These are phyloP conservation scores for Chrysochromulina parva DNA, from an alignment of 78 protist genomes.

Conservation along the genomic window DNA sequence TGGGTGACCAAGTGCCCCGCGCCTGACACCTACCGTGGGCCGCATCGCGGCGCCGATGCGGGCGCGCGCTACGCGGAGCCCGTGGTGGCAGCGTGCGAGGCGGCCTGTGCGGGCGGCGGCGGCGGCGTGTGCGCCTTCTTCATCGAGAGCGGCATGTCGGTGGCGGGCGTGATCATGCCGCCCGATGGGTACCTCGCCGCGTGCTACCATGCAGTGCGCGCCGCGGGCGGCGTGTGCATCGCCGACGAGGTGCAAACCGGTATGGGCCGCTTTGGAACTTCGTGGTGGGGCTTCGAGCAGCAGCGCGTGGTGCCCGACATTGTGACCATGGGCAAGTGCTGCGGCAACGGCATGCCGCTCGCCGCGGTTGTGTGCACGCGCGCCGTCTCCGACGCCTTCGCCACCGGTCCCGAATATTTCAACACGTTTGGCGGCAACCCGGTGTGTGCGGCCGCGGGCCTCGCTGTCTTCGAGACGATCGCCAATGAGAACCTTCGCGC, in stretches of 20 bases:
- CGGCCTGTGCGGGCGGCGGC: neutral
- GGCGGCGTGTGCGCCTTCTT: neutral
- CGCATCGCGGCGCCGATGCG: conserved; percentile 20
- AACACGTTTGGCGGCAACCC: conserved; percentile 32
- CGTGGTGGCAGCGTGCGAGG: neutral
- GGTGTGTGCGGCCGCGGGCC: neutral
- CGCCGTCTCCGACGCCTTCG: neutral
- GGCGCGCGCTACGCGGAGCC: neutral
- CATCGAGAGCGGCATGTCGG: conserved; percentile 16
- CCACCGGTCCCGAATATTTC: neutral
- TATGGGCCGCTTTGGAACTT: conserved; percentile 70
- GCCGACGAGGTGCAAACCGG: conserved; percentile 88
- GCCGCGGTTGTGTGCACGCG: conserved; percentile 39
- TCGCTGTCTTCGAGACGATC: neutral
- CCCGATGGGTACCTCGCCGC: neutral
- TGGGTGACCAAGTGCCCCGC: neutral
- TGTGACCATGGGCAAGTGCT: conserved; percentile 73
- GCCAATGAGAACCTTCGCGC: neutral
- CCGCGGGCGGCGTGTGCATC: conserved; percentile 76
- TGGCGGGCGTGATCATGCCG: conserved; percentile 17
- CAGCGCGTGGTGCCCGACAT: conserved; percentile 56
- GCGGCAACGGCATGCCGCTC: conserved; percentile 83
- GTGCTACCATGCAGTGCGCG: conserved; percentile 54
- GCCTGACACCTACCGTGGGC: conserved; percentile 24
- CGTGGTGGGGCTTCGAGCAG: conserved; percentile 39